These are phyloP conservation scores for Xylaria polymorpha DNA, from an alignment of 2,329 filamentous ascomycete genomes.

Conservation along the genomic window DNA sequence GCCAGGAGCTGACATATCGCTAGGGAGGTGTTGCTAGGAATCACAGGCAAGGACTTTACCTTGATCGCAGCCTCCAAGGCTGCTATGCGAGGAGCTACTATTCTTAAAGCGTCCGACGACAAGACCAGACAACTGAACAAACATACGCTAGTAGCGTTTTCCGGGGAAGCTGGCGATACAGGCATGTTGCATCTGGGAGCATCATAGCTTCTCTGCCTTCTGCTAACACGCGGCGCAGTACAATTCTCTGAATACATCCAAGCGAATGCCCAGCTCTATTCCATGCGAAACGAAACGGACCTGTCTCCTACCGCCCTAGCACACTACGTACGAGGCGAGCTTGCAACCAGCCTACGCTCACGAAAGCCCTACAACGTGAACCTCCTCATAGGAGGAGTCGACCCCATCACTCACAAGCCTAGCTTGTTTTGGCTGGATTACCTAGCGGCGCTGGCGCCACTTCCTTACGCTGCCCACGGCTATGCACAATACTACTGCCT, in stretches of 20 bases:
- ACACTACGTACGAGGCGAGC: slow-evolving; percentile 92
- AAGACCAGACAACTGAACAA: slow-evolving; percentile 95
- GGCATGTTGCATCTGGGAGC: slow-evolving; percentile 61
- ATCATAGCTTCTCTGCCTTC: not conserved
- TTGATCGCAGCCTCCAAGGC: slow-evolving; percentile 98
- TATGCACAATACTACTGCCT: slow-evolving; percentile 99
- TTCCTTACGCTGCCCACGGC: slow-evolving; percentile 96
- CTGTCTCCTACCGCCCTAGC: slow-evolving; percentile 89
- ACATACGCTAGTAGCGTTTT: slow-evolving; percentile 94
- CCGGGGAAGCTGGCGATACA: slow-evolving; percentile 95
- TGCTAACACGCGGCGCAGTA: slow-evolving; percentile 64
- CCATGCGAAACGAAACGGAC: slow-evolving; percentile 96
- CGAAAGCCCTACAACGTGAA: slow-evolving; percentile 97
- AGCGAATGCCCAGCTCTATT: slow-evolving; percentile 97
- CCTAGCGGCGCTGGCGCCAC: slow-evolving; percentile 84
- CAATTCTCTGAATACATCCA: slow-evolving; percentile 99
- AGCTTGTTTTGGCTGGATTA: slow-evolving; percentile 98
- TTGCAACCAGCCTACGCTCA: slow-evolving; percentile 89
- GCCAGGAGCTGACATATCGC: slow-evolving; percentile 16
- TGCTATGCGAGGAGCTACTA: slow-evolving; percentile 95
- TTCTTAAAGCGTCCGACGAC: slow-evolving; percentile 95
- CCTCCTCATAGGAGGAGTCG: slow-evolving; percentile 91
- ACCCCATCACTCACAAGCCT: slow-evolving; percentile 90
- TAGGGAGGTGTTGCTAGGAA: slow-evolving; percentile 98
- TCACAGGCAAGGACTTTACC: slow-evolving; percentile 99